Evolutionary conservation across 1,284 basidiomycete genomes (phyloP).

Genomic region (Xerocomus minutiporus): DNA sequence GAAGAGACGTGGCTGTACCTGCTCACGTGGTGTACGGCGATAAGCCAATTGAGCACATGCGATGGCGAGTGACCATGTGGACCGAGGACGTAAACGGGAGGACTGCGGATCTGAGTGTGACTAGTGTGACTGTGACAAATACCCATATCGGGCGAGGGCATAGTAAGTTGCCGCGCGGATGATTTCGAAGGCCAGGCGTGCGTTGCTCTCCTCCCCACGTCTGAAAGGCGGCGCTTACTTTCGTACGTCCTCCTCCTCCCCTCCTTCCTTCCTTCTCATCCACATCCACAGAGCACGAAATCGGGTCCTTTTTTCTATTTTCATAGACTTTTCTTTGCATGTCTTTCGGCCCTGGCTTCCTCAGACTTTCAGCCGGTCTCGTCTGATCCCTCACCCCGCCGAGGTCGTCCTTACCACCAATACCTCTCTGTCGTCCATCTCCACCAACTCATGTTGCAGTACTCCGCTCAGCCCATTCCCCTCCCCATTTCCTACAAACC

Average conservation of each 20-base stretch:
- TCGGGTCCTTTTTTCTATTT: slow-evolving; percentile 8
- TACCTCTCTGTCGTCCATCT: slow-evolving; percentile 21
- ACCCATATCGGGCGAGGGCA: slow-evolving; percentile 7
- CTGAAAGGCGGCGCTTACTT: slow-evolving; percentile 19
- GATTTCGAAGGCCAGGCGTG: slow-evolving; percentile 17
- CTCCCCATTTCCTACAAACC: slow-evolving; percentile 39
- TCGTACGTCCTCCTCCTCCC: slow-evolving; percentile 20
- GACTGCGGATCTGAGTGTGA: slow-evolving; percentile 9
- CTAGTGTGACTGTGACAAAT: slow-evolving; percentile 15
- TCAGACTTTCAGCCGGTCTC: slow-evolving; percentile 56
- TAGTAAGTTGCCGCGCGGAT: slow-evolving; percentile 6
- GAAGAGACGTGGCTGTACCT: too few species aligned
- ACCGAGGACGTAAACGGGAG: neutral
- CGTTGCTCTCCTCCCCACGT: slow-evolving; percentile 29
- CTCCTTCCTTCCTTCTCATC: neutral
- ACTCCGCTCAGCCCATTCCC: slow-evolving; percentile 53
- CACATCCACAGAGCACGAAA: slow-evolving; percentile 3
- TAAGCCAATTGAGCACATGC: neutral
- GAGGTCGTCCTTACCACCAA: slow-evolving; percentile 23
- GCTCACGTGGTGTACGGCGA: neutral
- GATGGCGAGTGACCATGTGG: slow-evolving; percentile 3
- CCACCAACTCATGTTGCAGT: slow-evolving; percentile 62
- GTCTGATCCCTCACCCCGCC: slow-evolving; percentile 40
- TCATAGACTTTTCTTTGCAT: slow-evolving; percentile 40
- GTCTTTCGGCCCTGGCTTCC: slow-evolving; percentile 42